Evolutionary conservation across 352 stramenopile species (phyloP).

Genomic region (Hyaloperonospora arabidopsidis): DNA sequence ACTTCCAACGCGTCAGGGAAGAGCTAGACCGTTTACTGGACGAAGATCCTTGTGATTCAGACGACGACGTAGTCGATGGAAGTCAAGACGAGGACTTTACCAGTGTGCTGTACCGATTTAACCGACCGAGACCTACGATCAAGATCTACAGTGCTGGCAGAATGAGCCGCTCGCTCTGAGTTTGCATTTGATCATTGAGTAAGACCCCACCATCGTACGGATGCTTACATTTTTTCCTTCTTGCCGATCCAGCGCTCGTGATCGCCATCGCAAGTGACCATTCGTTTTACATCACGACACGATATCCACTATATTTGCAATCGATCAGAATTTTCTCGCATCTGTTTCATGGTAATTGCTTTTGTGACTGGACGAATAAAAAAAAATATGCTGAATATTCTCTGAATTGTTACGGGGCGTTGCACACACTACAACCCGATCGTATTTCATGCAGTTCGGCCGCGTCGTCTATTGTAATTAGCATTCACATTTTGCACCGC

Average conservation of each 20-base stretch:
- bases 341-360: too few relatives aligned
- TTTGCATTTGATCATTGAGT: not conserved
- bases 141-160: conserved; percentile 1
- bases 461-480: too few relatives aligned
- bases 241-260: not conserved
- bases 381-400: too few relatives aligned
- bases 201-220: not conserved
- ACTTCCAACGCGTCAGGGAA: conserved; percentile 17
- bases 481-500: too few relatives aligned
- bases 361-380: too few relatives aligned
- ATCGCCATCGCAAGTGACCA: too few relatives aligned
- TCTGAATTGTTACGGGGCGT: too few relatives aligned
- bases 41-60: conserved; percentile 14
- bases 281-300: too few relatives aligned
- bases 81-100: conserved; percentile 3
- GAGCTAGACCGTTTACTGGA: conserved; percentile 25
- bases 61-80: conserved; percentile 2
- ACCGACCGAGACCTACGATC: not conserved
- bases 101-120: conserved; percentile 3
- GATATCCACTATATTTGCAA: too few relatives aligned
- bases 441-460: too few relatives aligned
- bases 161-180: conserved; percentile 12
- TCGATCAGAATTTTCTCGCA: too few relatives aligned
- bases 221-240: conserved; percentile 6
- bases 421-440: too few relatives aligned